Conservation (phyloP, 306 rosid species). For the Rosa multiflora region DNA sequence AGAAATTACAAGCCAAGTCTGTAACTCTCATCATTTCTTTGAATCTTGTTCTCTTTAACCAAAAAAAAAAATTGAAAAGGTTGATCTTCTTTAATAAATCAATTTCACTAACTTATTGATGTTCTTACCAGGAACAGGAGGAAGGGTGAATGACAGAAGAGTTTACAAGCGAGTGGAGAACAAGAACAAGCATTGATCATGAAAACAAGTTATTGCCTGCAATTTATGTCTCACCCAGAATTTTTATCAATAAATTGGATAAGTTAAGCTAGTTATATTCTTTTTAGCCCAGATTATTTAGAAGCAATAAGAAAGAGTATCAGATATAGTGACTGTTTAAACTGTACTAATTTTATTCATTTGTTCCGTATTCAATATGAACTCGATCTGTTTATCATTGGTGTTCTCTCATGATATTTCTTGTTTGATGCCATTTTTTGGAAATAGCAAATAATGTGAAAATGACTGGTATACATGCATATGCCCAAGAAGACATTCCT, state of each 20-base stretch:
- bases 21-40: neutral
- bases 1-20: conserved; percentile 42
- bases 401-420: neutral
- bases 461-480: neutral
- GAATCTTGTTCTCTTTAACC: neutral
- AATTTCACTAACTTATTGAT: neutral
- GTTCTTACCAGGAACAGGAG: conserved; percentile 25
- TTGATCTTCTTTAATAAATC: neutral
- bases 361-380: neutral
- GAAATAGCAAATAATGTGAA: neutral
- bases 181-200: conserved; percentile 29
- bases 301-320: neutral
- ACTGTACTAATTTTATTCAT: neutral
- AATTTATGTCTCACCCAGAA: neutral
- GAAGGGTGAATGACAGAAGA: conserved; percentile 33
- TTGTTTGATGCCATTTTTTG: neutral
- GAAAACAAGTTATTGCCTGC: conserved; percentile 6
- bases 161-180: conserved; percentile 40
- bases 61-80: neutral
- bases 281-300: neutral
- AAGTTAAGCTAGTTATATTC: neutral
- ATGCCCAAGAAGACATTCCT: neutral
- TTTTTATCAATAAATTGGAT: neutral
- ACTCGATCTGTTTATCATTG: neutral
- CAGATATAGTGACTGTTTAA: neutral